Conservation (phyloP, 257 asterid genomes). For the Avicennia marina region DNA sequence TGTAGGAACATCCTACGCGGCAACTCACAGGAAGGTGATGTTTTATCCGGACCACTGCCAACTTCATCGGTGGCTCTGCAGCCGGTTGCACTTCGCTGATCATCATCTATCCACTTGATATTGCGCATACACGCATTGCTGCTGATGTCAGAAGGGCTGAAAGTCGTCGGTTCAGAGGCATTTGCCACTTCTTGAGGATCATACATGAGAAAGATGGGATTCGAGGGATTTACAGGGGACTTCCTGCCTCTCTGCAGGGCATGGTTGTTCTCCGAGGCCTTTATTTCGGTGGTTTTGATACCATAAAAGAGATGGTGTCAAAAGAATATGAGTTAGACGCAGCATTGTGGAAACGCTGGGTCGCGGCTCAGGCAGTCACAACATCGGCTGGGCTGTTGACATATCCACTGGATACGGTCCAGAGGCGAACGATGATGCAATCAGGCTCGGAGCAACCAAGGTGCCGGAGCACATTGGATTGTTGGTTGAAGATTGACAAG, state of each 20-base stretch:
- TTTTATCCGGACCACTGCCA: conserved; percentile 74
- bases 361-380: conserved; percentile 86
- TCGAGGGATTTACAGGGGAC: conserved; percentile 79
- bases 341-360: conserved; percentile 87
- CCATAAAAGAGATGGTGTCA: conserved; percentile 66
- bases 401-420: conserved; percentile 84
- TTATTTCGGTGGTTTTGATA: conserved; percentile 86
- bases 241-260: conserved; percentile 89
- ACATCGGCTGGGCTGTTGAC: conserved; percentile 85
- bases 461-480: conserved; percentile 62
- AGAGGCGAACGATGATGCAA: conserved; percentile 99
- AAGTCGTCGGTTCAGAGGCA: conserved; percentile 80
- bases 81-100: conserved; percentile 91
- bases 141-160: conserved; percentile 81
- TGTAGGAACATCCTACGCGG: conserved; percentile 62
- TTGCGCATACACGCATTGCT: conserved; percentile 94
- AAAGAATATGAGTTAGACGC: conserved; percentile 38
- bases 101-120: conserved; percentile 91
- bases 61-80: conserved; percentile 79
- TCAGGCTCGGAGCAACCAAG: conserved; percentile 71
- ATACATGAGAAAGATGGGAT: conserved; percentile 55
- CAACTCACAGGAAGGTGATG: conserved; percentile 41
- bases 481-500: conserved; percentile 75
- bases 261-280: conserved; percentile 90
- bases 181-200: conserved; percentile 66